phyloP scores from a whole-genome alignment of 2,329 filamentous ascomycete species.

The Fusarium napiforme region DNA sequence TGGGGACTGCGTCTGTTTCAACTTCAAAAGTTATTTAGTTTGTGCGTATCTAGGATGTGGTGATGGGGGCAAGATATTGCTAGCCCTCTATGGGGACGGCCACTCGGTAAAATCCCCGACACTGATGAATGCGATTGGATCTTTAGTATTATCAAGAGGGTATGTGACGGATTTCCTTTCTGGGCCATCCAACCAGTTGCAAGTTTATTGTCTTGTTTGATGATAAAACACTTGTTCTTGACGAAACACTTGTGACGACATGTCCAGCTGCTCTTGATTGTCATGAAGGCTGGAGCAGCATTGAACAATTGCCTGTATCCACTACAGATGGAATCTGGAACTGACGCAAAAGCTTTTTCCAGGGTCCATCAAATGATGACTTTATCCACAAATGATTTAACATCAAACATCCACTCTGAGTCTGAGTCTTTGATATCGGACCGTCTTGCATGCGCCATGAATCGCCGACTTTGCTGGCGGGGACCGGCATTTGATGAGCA shows the following conservation, averaged over 20 bases:
- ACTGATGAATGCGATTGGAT: not conserved
- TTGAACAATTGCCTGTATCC: not conserved
- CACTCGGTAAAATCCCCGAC: not conserved
- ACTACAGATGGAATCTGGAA: slow-evolving; percentile 6
- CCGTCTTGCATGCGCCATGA: slow-evolving; percentile 27
- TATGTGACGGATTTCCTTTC: not conserved
- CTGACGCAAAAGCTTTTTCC: slow-evolving; percentile 12
- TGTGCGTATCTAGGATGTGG: slow-evolving; percentile 7
- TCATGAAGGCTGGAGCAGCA: not conserved
- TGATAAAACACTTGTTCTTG: not conserved
- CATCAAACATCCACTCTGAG: slow-evolving; percentile 23
- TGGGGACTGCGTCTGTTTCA: slow-evolving; percentile 1
- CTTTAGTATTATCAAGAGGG: not conserved
- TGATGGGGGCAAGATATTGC: slow-evolving; percentile 2
- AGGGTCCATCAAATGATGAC: slow-evolving; percentile 12
- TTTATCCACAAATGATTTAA: slow-evolving; percentile 25
- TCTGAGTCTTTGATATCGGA: slow-evolving; percentile 25
- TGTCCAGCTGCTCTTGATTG: not conserved
- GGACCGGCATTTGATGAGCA: slow-evolving; percentile 8
- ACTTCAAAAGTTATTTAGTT: slow-evolving; percentile 7
- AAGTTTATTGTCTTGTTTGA: not conserved
- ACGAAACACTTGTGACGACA: slow-evolving; percentile 1
- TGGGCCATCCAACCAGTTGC: not conserved
- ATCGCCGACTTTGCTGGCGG: slow-evolving; percentile 19
- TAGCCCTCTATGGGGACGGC: not conserved